Evolutionary conservation across 1,284 basidiomycete genomes (phyloP).

Genomic region (Taiwanofungus camphoratus): DNA sequence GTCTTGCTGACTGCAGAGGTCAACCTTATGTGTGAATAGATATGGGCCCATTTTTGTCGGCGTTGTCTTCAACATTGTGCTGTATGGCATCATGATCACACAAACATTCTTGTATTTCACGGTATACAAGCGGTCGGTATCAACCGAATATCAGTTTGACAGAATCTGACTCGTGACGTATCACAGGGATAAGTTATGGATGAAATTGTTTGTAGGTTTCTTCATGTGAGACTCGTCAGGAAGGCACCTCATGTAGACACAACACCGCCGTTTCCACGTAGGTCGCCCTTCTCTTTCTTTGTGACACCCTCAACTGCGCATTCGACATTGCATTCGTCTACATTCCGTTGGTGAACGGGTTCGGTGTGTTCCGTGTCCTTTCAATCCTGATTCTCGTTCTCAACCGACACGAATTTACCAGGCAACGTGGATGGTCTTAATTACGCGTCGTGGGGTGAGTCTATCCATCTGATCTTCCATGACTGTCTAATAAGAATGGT

Average conservation of each 20-base stretch:
- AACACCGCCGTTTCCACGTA: conserved; percentile 11
- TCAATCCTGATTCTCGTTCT: not conserved
- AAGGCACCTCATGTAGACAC: too few species aligned
- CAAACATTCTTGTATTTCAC: conserved; percentile 38
- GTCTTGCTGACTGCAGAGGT: too few species aligned
- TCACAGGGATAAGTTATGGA: conserved; percentile 29
- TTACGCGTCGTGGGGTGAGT: conserved; percentile 29
- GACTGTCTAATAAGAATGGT: not conserved
- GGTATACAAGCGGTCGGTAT: conserved; percentile 32
- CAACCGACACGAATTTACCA: too few species aligned
- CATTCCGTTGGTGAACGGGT: conserved; percentile 30
- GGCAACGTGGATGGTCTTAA: conserved; percentile 22
- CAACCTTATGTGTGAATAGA: conserved; percentile 14
- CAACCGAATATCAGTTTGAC: not conserved
- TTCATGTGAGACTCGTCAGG: not conserved
- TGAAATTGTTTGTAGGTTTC: conserved; percentile 28
- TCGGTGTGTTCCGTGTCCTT: conserved; percentile 24
- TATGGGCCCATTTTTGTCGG: conserved; percentile 38
- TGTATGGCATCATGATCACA: conserved; percentile 37
- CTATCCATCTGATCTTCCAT: not conserved
- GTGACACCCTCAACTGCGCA: conserved; percentile 34
- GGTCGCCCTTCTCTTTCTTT: conserved; percentile 31
- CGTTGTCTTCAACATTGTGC: conserved; percentile 33
- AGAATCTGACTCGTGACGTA: too few species aligned
- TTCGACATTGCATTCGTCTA: conserved; percentile 36